Evolutionary conservation across 176 grass and related monocot genomes (phyloP), one percentile per base, ranked within the genome.

Genomic region (Triticum turgidum): DNA sequence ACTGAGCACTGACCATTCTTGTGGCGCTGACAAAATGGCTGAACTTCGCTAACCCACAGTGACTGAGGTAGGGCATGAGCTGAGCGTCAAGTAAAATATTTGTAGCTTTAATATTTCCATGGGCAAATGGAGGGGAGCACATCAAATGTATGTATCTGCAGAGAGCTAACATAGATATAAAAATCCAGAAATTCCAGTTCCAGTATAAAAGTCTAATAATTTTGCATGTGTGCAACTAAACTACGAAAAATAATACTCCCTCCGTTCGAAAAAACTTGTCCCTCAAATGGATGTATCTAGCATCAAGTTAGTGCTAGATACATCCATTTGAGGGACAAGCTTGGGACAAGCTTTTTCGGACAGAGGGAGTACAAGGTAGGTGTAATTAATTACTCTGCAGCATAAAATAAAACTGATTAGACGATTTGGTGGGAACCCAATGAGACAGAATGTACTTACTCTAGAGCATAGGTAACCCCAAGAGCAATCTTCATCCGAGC

Each of bases 41-140:
- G 88, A 97, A 80, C 69, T 83, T 91, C 70, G 76, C 80, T 84
- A 98, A 89, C 24, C 96, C 93, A 39, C 89, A 87, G 82, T 98
- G 93, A 84, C 91, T 92, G 71, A 98, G 84, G 80, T 88, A 94
- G 67, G 96, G 96, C 89, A 94, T 92, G 51, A 95, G 89, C 84
- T 98, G 90, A 86, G 93, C 91, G 86, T 98, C 96, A 42, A 98
- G 93, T 67, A 98, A 90, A 91, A 98, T 92, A 87, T 98, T 98
- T 86, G 81, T 85, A 30, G 96, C 80, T 87, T 94, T 96, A 73
- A 98, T 92, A 83, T 98, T 98, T 89, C 92, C 94, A 88, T 98
- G 96, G 70, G 83, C 79, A 82, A 98, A 76, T 79, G 96, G 84
- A 92, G 96, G 93, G 79, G 90, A 94, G 83, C 93, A 95, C 18